A percentile compares a stretch with the other conserved stretches of the same genome.
phyloP scores from a whole-genome alignment of 2,329 filamentous ascomycete genomes.

The Pestalotiopsis fici region DNA sequence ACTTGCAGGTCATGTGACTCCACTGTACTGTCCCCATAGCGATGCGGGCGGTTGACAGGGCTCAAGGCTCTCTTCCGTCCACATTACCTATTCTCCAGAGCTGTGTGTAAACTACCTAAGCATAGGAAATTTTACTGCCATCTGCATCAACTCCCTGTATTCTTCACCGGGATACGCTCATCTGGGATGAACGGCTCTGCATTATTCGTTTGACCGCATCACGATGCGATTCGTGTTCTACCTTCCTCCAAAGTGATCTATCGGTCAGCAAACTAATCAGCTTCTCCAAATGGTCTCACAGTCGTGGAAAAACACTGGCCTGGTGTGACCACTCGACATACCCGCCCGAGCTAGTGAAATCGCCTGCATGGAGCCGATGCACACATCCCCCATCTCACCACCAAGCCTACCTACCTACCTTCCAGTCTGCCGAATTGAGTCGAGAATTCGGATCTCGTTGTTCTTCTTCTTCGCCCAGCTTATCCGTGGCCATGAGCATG shows the following conservation, averaged over 20 bases:
- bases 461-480: not conserved
- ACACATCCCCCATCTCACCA: not conserved
- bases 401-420: not conserved
- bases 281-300: constrained; percentile 1
- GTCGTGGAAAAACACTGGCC: not conserved
- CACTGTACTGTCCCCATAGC: not conserved
- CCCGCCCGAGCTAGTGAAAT: constrained; percentile 30
- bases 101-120: too few species aligned
- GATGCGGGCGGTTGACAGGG: not conserved
- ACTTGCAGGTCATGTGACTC: not conserved
- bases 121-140: too few species aligned
- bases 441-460: not conserved
- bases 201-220: not conserved
- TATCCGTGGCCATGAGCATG: not conserved
- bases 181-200: not conserved
- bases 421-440: not conserved
- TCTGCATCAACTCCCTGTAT: not conserved
- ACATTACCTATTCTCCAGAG: too few species aligned
- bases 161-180: not conserved
- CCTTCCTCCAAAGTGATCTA: not conserved
- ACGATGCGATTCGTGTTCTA: not conserved
- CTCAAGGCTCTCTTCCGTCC: too few species aligned
- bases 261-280: constrained; percentile 3
- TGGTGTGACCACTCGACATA: constrained; percentile 25
- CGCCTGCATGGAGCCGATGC: constrained; percentile 24